Evolutionary conservation across 176 grass and related monocot genomes (phyloP), one percentile per base, ranked within the genome.

Genomic region (Oropetium thomaeum): DNA sequence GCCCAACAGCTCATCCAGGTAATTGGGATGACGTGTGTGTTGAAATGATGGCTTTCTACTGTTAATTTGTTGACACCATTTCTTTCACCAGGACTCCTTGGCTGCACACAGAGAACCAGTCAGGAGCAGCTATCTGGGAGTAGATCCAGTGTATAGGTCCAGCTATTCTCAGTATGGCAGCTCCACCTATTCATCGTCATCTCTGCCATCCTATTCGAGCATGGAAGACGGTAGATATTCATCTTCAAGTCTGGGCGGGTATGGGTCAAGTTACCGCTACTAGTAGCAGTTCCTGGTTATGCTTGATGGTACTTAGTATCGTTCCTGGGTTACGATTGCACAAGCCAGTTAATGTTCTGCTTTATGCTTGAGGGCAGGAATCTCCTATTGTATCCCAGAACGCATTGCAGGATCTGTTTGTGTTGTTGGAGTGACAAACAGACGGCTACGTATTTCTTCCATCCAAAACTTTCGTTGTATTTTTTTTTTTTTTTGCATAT

Each of bases 1-100:
- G 96, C 91, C 39, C 92, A 92, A 68, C 96, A 92, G 77, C 89
- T 99, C 45, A 85, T 99, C 43, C 87, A 95, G 91, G 96, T 95
- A 73, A 73, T 48, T 71, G 30, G 17, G 12, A 58, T 52, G 20
- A 59, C 35, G 31, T 51, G 33, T 39, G 28, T 79, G 57, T 71
- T 11, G 7, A 45, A 19, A 2, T 49, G 20, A 49, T 5, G 10
- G 14, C 17, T 79, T 52, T 65, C 6, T 0, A 45, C n/a, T 44
- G 37, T 37, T 39, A 23, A 60, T 44, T 26, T 52, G 27, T 73
- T 81, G 16, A 76, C 51, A 70, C 33, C n/a, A 3, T 39, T 30
- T 29, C 9, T 79, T 70, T 16, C 19, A 78, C 54, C 84, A 98
- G 95, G 95, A 98, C 13, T 91, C 88, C 33, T 79, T 98, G 74